Base-by-base conservation (phyloP, 1,139 yeast genomes). In the Pichia sp. region DNA sequence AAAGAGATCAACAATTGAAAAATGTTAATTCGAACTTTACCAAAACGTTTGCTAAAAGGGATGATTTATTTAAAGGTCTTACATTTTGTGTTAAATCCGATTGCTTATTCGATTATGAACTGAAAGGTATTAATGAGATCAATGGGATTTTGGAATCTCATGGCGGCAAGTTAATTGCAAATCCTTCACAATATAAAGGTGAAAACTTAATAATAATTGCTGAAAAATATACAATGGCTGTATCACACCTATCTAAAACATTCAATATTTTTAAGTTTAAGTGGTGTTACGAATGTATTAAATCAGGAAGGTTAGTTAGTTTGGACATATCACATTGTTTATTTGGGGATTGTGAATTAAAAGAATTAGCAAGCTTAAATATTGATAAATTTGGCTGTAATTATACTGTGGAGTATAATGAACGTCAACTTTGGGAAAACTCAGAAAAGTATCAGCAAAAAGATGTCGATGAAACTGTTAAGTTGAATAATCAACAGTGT, bases 231-330 rank as follows among this genome's bases (percentile, higher is more conserved):
- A 75, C 85, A 0, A 71, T 76, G 0, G 75, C 73, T 43, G 78
- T 82, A 9, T 65, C 68, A 11, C 69, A 71, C 0, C 67, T 81
- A 48, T 62, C 72, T 5, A 66, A 72, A 6, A 64, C 83, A 0
- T 76, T 73, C 58, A 88, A 84, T 60, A 72, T 91, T 0, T 63
- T 89, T 9, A 74, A 69, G 51, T 91, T 95, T 0, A 67, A 68
- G 22, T 93, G 96, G 96, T 66, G 89, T 9, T 70, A 80, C 46
- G 90, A 87, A 58, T 81, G 95, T 60, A 69, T 87, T 3, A 61
- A 68, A 16, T 67, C 72, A 25, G 61, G 68, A 0, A 56, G 62
- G 2, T 51, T 83, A 2, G 67, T 88, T 0, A 77, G 76, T 1
- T 60, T 85, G 13, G 96, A 88, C 59, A 85, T 88, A 0, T 62